Percentiles rank a stretch among this genome's conserved stretches.
These are phyloP conservation scores for Camelina hispida DNA, from an alignment of 345 rosid species.

Conservation along the genomic window DNA sequence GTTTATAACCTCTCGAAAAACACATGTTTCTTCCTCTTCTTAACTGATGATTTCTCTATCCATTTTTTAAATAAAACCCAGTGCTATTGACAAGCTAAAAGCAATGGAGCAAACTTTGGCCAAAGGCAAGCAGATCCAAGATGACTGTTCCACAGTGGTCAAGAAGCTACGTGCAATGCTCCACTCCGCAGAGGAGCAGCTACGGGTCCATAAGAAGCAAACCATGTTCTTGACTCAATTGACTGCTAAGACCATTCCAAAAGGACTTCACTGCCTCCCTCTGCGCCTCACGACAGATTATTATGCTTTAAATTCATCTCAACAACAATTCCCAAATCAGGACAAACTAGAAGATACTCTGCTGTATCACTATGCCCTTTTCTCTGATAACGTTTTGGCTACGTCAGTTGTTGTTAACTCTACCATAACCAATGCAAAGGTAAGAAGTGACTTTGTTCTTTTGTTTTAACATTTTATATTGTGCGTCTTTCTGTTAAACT, in stretches of 20 bases:
- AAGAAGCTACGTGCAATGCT: slow-evolving; percentile 98
- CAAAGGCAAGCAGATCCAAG: slow-evolving; percentile 86
- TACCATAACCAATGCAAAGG: slow-evolving; percentile 84
- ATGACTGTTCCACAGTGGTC: slow-evolving; percentile 83
- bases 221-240: slow-evolving; percentile 89
- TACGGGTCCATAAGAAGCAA: slow-evolving; percentile 93
- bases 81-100: slow-evolving; percentile 74
- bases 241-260: slow-evolving; percentile 95
- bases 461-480: slow-evolving; percentile 1
- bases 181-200: slow-evolving; percentile 95
- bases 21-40: neutral
- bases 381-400: slow-evolving; percentile 95
- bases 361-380: slow-evolving; percentile 86
- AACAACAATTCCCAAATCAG: slow-evolving; percentile 70
- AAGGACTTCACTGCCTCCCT: slow-evolving; percentile 98
- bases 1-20: neutral
- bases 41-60: slow-evolving; percentile 29
- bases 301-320: slow-evolving; percentile 64
- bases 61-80: slow-evolving; percentile 37
- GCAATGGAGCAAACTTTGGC: slow-evolving; percentile 87
- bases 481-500: slow-evolving; percentile 31
- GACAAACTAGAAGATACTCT: slow-evolving; percentile 73
- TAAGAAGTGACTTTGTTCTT: slow-evolving; percentile 35
- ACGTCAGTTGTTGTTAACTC: slow-evolving; percentile 95
- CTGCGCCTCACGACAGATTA: slow-evolving; percentile 88